Percentiles rank a stretch among this genome's conserved stretches.
phyloP scores from a whole-genome alignment of 805 yeast species.

The Yarrowia deformans region DNA sequence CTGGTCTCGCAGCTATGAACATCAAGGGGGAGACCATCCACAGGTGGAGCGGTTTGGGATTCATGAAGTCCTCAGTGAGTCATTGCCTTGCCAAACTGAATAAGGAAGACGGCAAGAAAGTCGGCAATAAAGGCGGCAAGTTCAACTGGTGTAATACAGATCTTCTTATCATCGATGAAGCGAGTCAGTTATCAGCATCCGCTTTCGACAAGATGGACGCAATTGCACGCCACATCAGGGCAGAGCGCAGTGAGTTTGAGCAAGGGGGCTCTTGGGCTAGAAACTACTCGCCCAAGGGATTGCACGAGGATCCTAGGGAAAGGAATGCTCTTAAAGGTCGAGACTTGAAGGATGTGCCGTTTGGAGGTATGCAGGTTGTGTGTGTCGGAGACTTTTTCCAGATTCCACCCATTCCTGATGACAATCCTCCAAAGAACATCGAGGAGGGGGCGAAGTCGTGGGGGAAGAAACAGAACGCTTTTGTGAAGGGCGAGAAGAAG shows the following conservation, averaged over 20 bases:
- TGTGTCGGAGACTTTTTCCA: slow-evolving; percentile 93
- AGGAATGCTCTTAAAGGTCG: not conserved
- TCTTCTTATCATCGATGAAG: slow-evolving; percentile 86
- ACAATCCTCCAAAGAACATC: not conserved
- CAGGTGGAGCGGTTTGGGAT: slow-evolving; percentile 81
- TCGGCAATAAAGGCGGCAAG: no score
- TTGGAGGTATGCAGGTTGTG: slow-evolving; percentile 89
- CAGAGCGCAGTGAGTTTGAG: not conserved
- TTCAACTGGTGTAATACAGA: slow-evolving; percentile 66
- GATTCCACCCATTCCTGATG: slow-evolving; percentile 62
- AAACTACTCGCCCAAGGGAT: not conserved
- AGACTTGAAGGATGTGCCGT: slow-evolving; percentile 56
- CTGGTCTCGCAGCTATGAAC: slow-evolving; percentile 92
- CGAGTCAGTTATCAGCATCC: slow-evolving; percentile 87
- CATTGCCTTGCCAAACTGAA: not conserved
- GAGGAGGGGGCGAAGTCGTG: no score
- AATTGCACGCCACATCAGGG: slow-evolving; percentile 64
- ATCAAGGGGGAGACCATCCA: slow-evolving; percentile 90
- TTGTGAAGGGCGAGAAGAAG: not conserved
- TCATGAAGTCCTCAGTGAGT: slow-evolving; percentile 58
- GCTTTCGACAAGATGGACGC: slow-evolving; percentile 74
- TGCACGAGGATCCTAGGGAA: not conserved
- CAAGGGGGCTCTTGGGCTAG: not conserved
- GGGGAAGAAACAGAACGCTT: not conserved
- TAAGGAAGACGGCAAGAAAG: not conserved